phyloP scores from a whole-genome alignment of 441 rosid species.

The Gossypium armourianum region DNA sequence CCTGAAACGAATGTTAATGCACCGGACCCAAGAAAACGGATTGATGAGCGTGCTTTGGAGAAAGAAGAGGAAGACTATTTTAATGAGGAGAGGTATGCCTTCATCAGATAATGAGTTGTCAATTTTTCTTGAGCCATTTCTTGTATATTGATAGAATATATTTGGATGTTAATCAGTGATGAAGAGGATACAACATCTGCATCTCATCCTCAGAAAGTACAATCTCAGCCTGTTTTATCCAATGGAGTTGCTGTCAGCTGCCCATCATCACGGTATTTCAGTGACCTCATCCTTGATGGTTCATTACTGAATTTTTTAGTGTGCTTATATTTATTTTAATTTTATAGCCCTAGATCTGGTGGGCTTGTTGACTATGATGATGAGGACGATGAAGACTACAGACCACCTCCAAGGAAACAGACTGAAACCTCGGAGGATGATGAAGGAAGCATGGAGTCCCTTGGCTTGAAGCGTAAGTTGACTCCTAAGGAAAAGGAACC shows the following conservation, averaged over 20 bases:
- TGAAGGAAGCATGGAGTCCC: slow-evolving; percentile 54
- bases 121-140: slow-evolving; percentile 10
- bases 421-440: slow-evolving; percentile 53
- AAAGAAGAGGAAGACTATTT: slow-evolving; percentile 98
- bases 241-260: slow-evolving; percentile 61
- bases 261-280: slow-evolving; percentile 49
- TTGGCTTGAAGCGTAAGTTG: slow-evolving; percentile 60
- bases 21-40: slow-evolving; percentile 51
- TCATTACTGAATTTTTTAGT: neutral
- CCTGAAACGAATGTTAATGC: slow-evolving; percentile 41
- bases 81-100: slow-evolving; percentile 70
- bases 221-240: slow-evolving; percentile 43
- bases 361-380: slow-evolving; percentile 94
- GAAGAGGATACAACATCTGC: slow-evolving; percentile 90
- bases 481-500: slow-evolving; percentile 51
- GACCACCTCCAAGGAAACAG: slow-evolving; percentile 73
- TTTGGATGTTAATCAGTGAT: slow-evolving; percentile 40
- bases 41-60: slow-evolving; percentile 79
- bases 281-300: slow-evolving; percentile 14
- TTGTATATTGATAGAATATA: slow-evolving; percentile 13
- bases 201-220: slow-evolving; percentile 43
- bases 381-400: slow-evolving; percentile 83
- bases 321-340: neutral
- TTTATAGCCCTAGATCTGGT: slow-evolving; percentile 50
- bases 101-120: slow-evolving; percentile 3